Evolutionary conservation across 2,329 filamentous ascomycete genomes (phyloP).

Genomic region (Shiraia bambusicola): DNA sequence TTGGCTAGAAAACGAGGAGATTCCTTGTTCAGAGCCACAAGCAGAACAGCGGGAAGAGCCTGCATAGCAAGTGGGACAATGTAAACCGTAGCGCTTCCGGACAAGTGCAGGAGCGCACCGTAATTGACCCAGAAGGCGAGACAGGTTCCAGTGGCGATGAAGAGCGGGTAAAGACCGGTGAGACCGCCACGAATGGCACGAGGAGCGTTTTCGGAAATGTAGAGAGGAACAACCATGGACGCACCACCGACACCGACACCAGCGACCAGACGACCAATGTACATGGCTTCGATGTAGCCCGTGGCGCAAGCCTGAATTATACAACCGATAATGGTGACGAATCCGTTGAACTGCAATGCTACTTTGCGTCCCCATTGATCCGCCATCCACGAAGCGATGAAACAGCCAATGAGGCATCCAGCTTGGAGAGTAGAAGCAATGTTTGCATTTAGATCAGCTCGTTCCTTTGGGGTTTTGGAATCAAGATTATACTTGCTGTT

Average conservation of each 20-base stretch:
- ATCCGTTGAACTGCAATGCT: slow-evolving; percentile 58
- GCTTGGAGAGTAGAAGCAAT: slow-evolving; percentile 72
- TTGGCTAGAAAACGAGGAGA: slow-evolving; percentile 69
- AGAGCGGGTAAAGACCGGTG: slow-evolving; percentile 62
- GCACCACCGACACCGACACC: slow-evolving; percentile 56
- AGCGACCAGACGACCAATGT: slow-evolving; percentile 62
- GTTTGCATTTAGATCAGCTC: slow-evolving; percentile 62
- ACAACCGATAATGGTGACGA: slow-evolving; percentile 62
- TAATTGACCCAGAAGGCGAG: slow-evolving; percentile 59
- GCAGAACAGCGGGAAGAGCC: slow-evolving; percentile 61
- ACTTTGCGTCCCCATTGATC: slow-evolving; percentile 59
- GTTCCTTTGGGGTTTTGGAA: slow-evolving; percentile 43
- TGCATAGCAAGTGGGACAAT: slow-evolving; percentile 67
- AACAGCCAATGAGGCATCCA: slow-evolving; percentile 66
- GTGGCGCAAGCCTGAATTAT: slow-evolving; percentile 64
- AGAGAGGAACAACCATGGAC: slow-evolving; percentile 61
- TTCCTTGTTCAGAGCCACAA: slow-evolving; percentile 65
- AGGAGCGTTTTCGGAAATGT: slow-evolving; percentile 62
- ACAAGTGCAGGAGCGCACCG: slow-evolving; percentile 50
- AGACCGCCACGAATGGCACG: slow-evolving; percentile 61
- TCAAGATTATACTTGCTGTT: slow-evolving; percentile 57
- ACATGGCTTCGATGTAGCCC: slow-evolving; percentile 64
- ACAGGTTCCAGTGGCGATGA: slow-evolving; percentile 56
- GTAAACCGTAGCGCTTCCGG: slow-evolving; percentile 55
- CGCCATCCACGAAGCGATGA: slow-evolving; percentile 58